A percentile compares a stretch with the other conserved stretches of the same genome.
These are phyloP conservation scores for Pestalotiopsis sp. DNA, from an alignment of 2,329 filamentous ascomycete species.

Conservation along the genomic window DNA sequence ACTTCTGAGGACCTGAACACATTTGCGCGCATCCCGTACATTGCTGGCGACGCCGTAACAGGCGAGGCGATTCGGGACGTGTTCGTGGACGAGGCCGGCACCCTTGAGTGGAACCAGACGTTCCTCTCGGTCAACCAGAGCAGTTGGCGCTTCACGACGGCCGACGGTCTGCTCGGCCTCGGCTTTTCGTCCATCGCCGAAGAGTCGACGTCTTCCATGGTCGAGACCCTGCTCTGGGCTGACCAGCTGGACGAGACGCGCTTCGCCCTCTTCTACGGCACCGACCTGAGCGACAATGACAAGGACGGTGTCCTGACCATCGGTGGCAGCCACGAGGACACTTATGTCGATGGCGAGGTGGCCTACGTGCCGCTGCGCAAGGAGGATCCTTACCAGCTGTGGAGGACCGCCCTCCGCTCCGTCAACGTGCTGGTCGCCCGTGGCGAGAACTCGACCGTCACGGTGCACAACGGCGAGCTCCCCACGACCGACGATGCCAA, in stretches of 20 bases:
- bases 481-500: conserved; percentile 1
- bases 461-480: conserved; percentile 10
- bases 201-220: conserved; percentile 30
- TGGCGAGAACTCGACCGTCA: conserved; percentile 13
- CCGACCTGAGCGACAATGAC: conserved; percentile 19
- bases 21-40: conserved; percentile 29
- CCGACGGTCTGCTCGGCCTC: conserved; percentile 38
- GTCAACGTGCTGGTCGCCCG: conserved; percentile 16
- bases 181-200: conserved; percentile 34
- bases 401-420: conserved; percentile 28
- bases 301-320: conserved; percentile 32
- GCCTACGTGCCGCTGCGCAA: conserved; percentile 21
- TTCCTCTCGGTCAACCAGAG: conserved; percentile 34
- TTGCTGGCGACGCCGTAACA: conserved; percentile 27
- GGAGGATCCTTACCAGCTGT: conserved; percentile 29
- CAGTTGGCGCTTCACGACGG: conserved; percentile 30
- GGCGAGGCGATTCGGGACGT: conserved; percentile 30
- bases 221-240: conserved; percentile 33
- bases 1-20: conserved; percentile 24
- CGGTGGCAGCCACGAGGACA: conserved; percentile 33
- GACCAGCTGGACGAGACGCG: conserved; percentile 32
- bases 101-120: conserved; percentile 26
- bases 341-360: conserved; percentile 29
- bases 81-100: conserved; percentile 21
- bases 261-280: conserved; percentile 35